Base-by-base conservation (phyloP, 768 basidiomycete genomes). In the Inosperma sp. region DNA sequence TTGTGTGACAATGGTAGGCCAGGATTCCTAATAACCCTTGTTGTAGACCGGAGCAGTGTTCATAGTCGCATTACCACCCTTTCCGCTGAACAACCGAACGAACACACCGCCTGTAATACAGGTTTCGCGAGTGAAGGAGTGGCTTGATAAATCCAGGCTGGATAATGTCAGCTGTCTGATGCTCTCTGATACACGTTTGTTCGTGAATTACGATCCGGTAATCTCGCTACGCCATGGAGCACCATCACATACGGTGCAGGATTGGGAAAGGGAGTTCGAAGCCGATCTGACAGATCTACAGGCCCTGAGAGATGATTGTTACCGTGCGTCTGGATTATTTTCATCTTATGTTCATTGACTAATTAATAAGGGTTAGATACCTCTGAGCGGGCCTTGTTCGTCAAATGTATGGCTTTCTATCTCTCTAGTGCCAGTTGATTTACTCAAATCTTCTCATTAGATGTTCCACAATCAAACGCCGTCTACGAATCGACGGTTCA, bases 161-260 rank as follows among this genome's bases (percentile, higher is more conserved):
- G 49, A 31, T 14, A 54, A 51, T 48, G 59, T 81, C n/a, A 71
- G 72, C 21, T 83, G 80, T 56, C 68, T 82, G 17, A 80, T 82
- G 59, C 71, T 81, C 66, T 77, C 78, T 0, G 73, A 78, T 22
- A 77, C 78, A 0, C 76, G 74, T 0, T 52, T 82, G 10, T 83
- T 71, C 52, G 55, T 81, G 29, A 80, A 76, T 48, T 79, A 74
- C 68, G 67, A 71, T 44, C 51, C 59, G n/a, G n/a, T n/a, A n/a
- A n/a, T n/a, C 46, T 48, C 21, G 12, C 41, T 7, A 16, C 47
- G 3, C 45, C 33, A 42, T 52, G 51, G 0, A 12, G 9, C 2
- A 10, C 26, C 3, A 33, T 34, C 5, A 35, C n/a, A 45, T 8
- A 21, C 45, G 33, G 14, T 52, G 39, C 41, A 29, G 1, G 40